Evolutionary conservation across 2,329 filamentous ascomycete species (phyloP), one percentile per base, ranked within the genome.

Genomic region (Mollisiaceae sp.): DNA sequence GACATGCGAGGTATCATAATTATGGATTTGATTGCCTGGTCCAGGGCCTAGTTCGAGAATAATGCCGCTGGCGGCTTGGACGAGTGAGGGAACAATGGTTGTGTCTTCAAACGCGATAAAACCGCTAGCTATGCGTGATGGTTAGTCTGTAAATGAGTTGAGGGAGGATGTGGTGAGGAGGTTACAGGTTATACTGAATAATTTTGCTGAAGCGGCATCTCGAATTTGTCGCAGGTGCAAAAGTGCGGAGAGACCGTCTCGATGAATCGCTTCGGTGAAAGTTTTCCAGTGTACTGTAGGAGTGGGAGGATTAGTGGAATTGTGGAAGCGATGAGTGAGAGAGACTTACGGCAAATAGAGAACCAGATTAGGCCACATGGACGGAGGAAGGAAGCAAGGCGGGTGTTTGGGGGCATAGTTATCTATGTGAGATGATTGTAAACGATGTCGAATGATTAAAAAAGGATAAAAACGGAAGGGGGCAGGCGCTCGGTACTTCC

Each of bases 21-120:
- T 75, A 24, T 75, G 75, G 14, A 82, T 75, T 67, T 82, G 80
- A 66, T 80, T 82, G 36, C 81, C 81, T 52, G 76, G 67, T 2
- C 80, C 80, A 4, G 81, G 79, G 22, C 81, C 81, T 1, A 82
- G 74, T 65, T 83, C 81, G 39, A 83, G 77, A 55, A 82, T 72
- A 8, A 73, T 66, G 38, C 81, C 80, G 8, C 35, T 32, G 22
- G 76, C 76, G 39, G 74, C 60, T 12, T 43, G 58, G 12, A 75
- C 35, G 72, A 76, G 66, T 70, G 74, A 74, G 27, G 78, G 75
- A 27, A 78, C 72, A 61, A 65, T 59, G 18, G 76, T 78, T 8
- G 75, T 78, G 45, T 75, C 62, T 71, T 79, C 77, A 56, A 69
- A 77, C 8, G 75, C 71, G 65, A 76, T 74, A 59, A 77, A 77